Conservation (phyloP, 345 rosid species). For the Rhodomyrtus tomentosa region DNA sequence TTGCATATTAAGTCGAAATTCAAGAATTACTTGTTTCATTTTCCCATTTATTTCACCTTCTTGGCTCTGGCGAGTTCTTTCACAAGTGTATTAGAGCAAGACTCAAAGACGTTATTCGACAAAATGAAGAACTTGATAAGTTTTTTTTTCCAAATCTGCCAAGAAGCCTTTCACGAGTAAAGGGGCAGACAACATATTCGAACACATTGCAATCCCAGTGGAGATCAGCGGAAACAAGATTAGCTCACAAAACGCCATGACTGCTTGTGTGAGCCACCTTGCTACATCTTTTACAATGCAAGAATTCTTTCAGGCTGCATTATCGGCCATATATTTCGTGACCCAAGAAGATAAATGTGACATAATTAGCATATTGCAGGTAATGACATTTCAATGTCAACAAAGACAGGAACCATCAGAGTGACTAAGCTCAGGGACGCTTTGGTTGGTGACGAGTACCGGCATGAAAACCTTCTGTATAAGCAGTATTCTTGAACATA, state of each 20-base stretch:
- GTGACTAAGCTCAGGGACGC: constrained; percentile 6
- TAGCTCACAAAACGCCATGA: background rate
- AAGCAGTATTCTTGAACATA: constrained; percentile 77
- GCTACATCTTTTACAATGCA: background rate
- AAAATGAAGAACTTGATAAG: background rate
- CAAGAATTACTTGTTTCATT: too few species aligned
- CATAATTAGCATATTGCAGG: background rate
- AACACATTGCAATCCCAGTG: background rate
- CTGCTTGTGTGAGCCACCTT: background rate
- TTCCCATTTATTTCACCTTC: background rate
- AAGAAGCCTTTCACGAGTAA: background rate
- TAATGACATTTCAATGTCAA: background rate
- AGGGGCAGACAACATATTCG: background rate
- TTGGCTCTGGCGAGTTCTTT: background rate
- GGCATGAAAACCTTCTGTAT: constrained; percentile 70
- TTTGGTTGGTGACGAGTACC: constrained; percentile 32
- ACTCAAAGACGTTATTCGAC: background rate
- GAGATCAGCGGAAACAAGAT: background rate
- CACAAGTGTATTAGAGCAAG: background rate
- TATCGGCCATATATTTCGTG: background rate
- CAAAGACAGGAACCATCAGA: background rate
- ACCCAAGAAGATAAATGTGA: background rate
- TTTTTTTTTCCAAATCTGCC: background rate
- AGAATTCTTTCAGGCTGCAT: background rate
- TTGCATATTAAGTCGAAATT: too few species aligned